Evolutionary conservation across 345 rosid genomes (phyloP).

Genomic region (Syzygium aromaticum): DNA sequence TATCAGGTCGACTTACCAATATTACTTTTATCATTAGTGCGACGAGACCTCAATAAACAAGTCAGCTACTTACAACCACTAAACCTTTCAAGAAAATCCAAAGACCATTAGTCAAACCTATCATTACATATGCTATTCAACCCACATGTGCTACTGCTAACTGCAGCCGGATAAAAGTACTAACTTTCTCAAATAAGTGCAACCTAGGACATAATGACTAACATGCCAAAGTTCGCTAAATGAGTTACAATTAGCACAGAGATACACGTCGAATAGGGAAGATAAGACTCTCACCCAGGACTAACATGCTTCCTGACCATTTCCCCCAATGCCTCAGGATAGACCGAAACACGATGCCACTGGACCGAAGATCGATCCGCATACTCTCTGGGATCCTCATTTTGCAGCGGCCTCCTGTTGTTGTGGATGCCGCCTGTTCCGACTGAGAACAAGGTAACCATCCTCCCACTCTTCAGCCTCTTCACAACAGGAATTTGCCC

Average conservation of each 20-base stretch:
- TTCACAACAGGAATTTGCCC: constrained; percentile 78
- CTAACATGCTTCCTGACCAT: constrained; percentile 45
- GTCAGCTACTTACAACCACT: background rate
- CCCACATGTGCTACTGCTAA: background rate
- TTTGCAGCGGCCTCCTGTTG: constrained; percentile 58
- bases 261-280: background rate
- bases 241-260: background rate
- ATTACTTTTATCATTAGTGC: background rate
- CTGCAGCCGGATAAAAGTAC: background rate
- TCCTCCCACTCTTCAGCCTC: constrained; percentile 54
- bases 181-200: background rate
- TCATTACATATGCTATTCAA: background rate
- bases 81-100: background rate
- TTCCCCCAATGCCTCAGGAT: constrained; percentile 47
- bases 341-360: constrained; percentile 90
- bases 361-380: constrained; percentile 61
- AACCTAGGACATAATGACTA: background rate
- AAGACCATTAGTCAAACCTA: background rate
- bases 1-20: background rate
- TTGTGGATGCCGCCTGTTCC: constrained; percentile 88
- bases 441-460: constrained; percentile 51
- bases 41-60: background rate
- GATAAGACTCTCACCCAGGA: constrained; percentile 67
- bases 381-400: constrained; percentile 69
- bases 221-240: background rate